Evolutionary conservation across 441 rosid species (phyloP), one percentile per base, ranked within the genome.

Genomic region (Arabidopsis hybrid): DNA sequence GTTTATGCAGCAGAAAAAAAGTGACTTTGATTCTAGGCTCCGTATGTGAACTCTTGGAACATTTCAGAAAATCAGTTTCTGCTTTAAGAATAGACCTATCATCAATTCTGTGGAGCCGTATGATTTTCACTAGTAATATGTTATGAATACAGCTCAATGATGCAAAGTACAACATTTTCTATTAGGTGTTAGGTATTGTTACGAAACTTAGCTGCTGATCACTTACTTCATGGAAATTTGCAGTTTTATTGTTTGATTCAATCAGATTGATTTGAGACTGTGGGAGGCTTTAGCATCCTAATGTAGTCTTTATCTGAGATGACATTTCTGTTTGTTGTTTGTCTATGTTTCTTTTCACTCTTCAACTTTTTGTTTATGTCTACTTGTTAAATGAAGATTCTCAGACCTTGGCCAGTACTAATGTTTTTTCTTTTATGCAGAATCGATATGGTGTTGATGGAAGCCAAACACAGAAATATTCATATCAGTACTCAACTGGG

Each of bases 401-500:
- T 21, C 26, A 21, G 26, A 21, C 26, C 26, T 21, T 21, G 26
- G 26, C 47, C 60, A 16, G 55, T 46, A 58, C 58, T 57, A 61
- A 71, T 29, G 8, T 43, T 57, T 57, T 18, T 67, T 40, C 31
- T 32, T 68, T 56, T 26, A 26, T 61, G 53, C 76, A 95, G 98
- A 82, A 83, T 36, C 91, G 73, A 73, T 87, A 86, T 77, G 77
- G 67, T 81, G 83, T 77, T 74, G 93, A 88, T 79, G 84, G 80
- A 39, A 82, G 80, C 82, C 97, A 89, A 75, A 86, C 70, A n/a
- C 92, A 88, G 47, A 51, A 82, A 38, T 56, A 85, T 69, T 81
- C 88, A 17, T 89, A 89, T 86, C 79, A 80, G 45, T 84, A 89
- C 64, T 66, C 90, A 43, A 65, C 83, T 65, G 93, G 84, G 59